Conservation (phyloP, 176 grass and related monocot genomes). For the Oryza brachyantha region DNA sequence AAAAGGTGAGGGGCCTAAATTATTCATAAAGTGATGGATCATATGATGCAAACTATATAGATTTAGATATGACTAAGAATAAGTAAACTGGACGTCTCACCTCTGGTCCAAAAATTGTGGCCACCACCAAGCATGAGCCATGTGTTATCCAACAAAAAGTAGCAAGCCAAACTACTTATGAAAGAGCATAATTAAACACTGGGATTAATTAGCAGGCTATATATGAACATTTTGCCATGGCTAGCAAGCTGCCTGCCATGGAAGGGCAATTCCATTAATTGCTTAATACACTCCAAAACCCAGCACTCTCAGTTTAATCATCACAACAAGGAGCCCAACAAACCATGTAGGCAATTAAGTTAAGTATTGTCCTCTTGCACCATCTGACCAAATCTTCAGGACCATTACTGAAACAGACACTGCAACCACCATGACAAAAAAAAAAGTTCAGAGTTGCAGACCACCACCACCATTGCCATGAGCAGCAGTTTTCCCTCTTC, state of each 20-base stretch:
- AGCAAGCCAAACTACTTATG: not conserved
- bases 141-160: not conserved
- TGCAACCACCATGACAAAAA: conserved; percentile 39
- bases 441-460: not conserved
- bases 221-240: not conserved
- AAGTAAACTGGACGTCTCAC: not conserved
- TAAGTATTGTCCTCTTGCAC: not conserved
- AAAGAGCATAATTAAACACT: not conserved
- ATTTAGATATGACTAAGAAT: not conserved
- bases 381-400: not conserved
- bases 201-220: no score
- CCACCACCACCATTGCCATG: conserved; percentile 1
- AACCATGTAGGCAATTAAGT: conserved; percentile 24
- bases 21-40: not conserved
- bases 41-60: not conserved
- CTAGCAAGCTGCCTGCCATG: not conserved
- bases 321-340: conserved; percentile 8
- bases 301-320: not conserved
- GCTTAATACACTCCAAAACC: not conserved
- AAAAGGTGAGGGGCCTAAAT: not conserved
- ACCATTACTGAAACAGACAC: conserved; percentile 20
- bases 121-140: not conserved
- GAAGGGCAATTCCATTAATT: not conserved
- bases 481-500: not conserved
- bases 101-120: not conserved